phyloP scores from a whole-genome alignment of 1,284 basidiomycete species.

The Heliocybe sulcata region DNA sequence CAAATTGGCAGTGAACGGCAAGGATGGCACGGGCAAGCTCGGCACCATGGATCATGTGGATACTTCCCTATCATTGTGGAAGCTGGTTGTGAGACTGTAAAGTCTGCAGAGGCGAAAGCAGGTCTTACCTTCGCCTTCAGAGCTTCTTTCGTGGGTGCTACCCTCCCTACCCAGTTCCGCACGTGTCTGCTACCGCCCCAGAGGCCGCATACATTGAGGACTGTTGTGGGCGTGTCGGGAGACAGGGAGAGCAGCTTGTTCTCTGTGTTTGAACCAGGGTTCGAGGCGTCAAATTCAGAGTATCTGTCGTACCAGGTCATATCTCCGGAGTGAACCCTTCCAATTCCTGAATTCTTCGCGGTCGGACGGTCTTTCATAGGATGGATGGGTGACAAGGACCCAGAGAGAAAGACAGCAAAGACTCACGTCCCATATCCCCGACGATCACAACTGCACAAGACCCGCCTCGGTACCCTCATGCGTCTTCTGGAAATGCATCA shows the following conservation, averaged over 20 bases:
- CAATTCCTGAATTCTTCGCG: slow-evolving; percentile 7
- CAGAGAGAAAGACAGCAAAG: background rate
- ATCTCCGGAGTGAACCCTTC: slow-evolving; percentile 6
- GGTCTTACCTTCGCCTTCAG: slow-evolving; percentile 40
- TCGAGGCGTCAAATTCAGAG: slow-evolving; percentile 31
- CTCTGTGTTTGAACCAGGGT: slow-evolving; percentile 41
- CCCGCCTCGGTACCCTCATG: slow-evolving; percentile 18
- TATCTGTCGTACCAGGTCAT: slow-evolving; percentile 44
- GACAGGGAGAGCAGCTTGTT: slow-evolving; percentile 45
- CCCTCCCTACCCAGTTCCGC: slow-evolving; percentile 42
- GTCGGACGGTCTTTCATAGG: slow-evolving; percentile 15
- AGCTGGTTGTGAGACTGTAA: background rate
- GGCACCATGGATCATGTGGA: slow-evolving; percentile 53
- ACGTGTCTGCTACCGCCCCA: slow-evolving; percentile 48
- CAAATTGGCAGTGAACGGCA: slow-evolving; percentile 37
- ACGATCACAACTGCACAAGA: slow-evolving; percentile 57
- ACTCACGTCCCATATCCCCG: slow-evolving; percentile 56
- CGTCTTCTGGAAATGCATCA: slow-evolving; percentile 26
- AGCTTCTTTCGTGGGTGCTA: slow-evolving; percentile 48
- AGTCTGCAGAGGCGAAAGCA: background rate
- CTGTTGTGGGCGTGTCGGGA: slow-evolving; percentile 34
- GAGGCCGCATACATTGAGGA: slow-evolving; percentile 55
- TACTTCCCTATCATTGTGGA: slow-evolving; percentile 33
- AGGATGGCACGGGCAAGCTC: slow-evolving; percentile 54
- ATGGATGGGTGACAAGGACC: background rate